A percentile compares a stretch with the other conserved stretches of the same genome.
These are phyloP conservation scores for Ceratocystis variospora DNA, from an alignment of 2,329 filamentous ascomycete species.

Conservation along the genomic window DNA sequence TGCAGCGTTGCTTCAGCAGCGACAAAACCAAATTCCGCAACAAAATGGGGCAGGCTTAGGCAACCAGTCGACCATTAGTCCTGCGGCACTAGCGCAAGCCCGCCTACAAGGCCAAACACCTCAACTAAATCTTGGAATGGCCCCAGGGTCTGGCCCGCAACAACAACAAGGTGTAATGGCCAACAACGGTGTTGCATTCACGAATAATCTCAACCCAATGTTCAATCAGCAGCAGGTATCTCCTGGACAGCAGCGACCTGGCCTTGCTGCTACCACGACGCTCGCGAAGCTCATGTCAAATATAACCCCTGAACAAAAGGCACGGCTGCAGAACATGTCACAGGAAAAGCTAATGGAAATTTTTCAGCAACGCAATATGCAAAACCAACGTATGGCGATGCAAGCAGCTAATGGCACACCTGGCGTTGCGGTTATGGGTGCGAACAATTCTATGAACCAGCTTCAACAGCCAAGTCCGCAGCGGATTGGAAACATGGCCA, in stretches of 20 bases:
- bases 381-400: conserved; percentile 1
- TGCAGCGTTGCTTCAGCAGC: conserved; percentile 1
- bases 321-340: conserved; percentile 32
- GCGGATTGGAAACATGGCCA: conserved; percentile 17
- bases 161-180: conserved; percentile 26
- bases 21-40: conserved; percentile 3
- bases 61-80: neutral
- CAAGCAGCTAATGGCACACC: conserved; percentile 12
- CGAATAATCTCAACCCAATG: conserved; percentile 37
- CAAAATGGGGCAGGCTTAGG: conserved; percentile 24
- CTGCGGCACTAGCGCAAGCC: neutral
- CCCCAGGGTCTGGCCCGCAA: conserved; percentile 24
- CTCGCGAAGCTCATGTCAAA: conserved; percentile 32
- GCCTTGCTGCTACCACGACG: conserved; percentile 29
- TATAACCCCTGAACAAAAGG: conserved; percentile 36
- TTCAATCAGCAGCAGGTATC: conserved; percentile 40
- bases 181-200: conserved; percentile 36
- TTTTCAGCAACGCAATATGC: neutral
- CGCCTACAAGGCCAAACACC: conserved; percentile 5
- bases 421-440: neutral
- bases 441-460: conserved; percentile 14
- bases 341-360: conserved; percentile 40
- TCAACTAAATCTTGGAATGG: conserved; percentile 4
- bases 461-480: conserved; percentile 22
- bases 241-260: conserved; percentile 27